A percentile compares a stretch with the other conserved stretches of the same genome.
Evolutionary conservation across 352 stramenopile species (phyloP).

Genomic region (Phytophthora syringae): DNA sequence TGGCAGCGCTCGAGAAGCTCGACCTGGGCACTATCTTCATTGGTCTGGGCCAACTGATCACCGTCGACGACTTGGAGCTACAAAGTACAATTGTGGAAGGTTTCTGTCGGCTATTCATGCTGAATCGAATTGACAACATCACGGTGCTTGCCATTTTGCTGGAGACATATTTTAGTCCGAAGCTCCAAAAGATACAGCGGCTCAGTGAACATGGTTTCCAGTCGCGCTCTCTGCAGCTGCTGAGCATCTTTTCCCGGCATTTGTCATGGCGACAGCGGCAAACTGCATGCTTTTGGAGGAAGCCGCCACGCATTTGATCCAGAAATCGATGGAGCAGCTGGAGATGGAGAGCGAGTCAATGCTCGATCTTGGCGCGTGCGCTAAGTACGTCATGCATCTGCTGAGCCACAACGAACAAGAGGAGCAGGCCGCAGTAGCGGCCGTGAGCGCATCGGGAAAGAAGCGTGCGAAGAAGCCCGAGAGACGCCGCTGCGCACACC

Average conservation of each 20-base stretch:
- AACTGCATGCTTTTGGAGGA: conserved; percentile 77
- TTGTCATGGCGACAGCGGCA: conserved; percentile 50
- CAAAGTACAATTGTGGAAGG: conserved; percentile 81
- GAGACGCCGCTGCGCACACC: conserved; percentile 56
- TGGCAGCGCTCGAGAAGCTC: conserved; percentile 36
- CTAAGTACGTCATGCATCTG: conserved; percentile 71
- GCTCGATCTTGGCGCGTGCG: conserved; percentile 56
- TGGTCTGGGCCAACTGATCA: conserved; percentile 57
- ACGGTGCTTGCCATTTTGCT: conserved; percentile 67
- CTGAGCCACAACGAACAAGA: conserved; percentile 57
- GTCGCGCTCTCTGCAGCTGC: conserved; percentile 66
- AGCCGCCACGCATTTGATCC: conserved; percentile 64
- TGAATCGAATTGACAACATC: conserved; percentile 73
- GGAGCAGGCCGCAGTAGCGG: conserved; percentile 19
- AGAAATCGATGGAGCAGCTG: conserved; percentile 65
- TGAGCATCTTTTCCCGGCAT: conserved; percentile 83
- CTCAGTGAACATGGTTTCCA: conserved; percentile 65
- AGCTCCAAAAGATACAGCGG: conserved; percentile 61
- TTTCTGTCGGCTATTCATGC: conserved; percentile 77
- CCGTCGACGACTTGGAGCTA: conserved; percentile 68
- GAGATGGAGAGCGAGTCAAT: conserved; percentile 45
- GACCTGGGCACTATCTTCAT: conserved; percentile 69
- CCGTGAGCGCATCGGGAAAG: conserved; percentile 11
- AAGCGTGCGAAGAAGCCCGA: conserved; percentile 30
- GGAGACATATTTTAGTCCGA: conserved; percentile 78